Base-by-base conservation (phyloP, 495 filamentous ascomycete genomes). In the Aspergillus incahuasiensis region DNA sequence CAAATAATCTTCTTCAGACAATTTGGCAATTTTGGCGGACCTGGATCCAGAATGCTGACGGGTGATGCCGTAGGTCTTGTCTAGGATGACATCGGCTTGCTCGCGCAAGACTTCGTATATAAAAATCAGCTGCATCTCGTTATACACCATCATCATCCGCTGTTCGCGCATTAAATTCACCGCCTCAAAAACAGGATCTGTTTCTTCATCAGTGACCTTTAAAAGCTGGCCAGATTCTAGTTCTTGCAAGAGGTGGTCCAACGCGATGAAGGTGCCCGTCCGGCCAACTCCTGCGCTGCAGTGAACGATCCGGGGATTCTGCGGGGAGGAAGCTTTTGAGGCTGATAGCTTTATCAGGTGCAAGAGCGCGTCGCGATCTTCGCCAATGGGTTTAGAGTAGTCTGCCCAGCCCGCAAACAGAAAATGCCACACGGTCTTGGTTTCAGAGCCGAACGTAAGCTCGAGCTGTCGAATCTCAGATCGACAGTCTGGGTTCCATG, bases 111-210 rank as follows among this genome's bases (percentile, higher is more conserved):
- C 90, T 62, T 90, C 84, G 72, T 99, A 97, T 41, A 99, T 81
- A 65, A 99, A 97, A 16, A 80, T 68, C 64, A 90, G 90, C 71
- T 99, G 95, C 60, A 79, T 69, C 64, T 92, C 88, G 25, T 87
- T 86, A 70, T 97, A 94, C 4, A 99, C 95, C 95, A 97, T 99
- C 68, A 86, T 89, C 82, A 90, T 89, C 35, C 95, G 79, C 74
- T 99, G 95, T 70, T 92, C 81, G 24, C 95, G 82, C 63, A 99
- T 78, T 61, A 75, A 73, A 58, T 95, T 85, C 43, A 99, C 95
- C 6, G 85, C 84, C 15, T 87, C 79, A 58, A 86, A 89, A 13
- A 89, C 78, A 0, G 79, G 79, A 59, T 87, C 85, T n/a, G 62
- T 60, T 8, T 75, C 68, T n/a, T 70, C 56, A 25, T 76, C 70